phyloP scores from a whole-genome alignment of 306 rosid genomes.

The Crotalaria pallida region DNA sequence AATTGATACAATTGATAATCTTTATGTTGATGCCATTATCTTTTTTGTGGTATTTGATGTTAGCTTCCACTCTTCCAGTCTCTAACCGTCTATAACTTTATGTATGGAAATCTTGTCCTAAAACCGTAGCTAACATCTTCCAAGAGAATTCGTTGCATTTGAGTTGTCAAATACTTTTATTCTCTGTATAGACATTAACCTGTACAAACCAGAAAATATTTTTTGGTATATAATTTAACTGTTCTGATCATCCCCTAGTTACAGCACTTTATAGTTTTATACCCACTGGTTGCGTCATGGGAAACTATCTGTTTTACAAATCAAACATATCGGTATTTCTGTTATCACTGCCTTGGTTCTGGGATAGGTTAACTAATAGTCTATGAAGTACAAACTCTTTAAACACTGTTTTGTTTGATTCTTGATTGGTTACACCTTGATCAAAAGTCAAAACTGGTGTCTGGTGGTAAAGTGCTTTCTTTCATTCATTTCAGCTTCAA shows the following conservation, averaged over 20 bases:
- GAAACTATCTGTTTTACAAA: neutral
- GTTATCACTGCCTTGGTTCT: neutral
- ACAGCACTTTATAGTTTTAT: neutral
- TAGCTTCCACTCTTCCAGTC: no score
- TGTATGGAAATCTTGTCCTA: no score
- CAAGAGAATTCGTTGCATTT: no score
- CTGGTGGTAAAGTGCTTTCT: neutral
- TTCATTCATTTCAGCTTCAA: slow-evolving; percentile 6
- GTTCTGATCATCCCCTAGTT: neutral
- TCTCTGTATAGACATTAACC: no score
- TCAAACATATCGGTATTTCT: neutral
- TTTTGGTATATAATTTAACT: neutral
- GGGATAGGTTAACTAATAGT: neutral
- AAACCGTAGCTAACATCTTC: no score
- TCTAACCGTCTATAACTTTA: neutral
- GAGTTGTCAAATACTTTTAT: no score
- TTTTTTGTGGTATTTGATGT: no score
- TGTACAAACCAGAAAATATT: neutral
- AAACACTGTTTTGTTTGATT: neutral
- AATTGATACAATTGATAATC: no score
- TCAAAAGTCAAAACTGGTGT: no score
- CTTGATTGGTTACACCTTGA: neutral
- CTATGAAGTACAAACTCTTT: neutral
- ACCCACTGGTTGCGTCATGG: neutral
- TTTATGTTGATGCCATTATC: no score